Evolutionary conservation across 805 yeast species (phyloP).

Genomic region (Yarrowia bubula): DNA sequence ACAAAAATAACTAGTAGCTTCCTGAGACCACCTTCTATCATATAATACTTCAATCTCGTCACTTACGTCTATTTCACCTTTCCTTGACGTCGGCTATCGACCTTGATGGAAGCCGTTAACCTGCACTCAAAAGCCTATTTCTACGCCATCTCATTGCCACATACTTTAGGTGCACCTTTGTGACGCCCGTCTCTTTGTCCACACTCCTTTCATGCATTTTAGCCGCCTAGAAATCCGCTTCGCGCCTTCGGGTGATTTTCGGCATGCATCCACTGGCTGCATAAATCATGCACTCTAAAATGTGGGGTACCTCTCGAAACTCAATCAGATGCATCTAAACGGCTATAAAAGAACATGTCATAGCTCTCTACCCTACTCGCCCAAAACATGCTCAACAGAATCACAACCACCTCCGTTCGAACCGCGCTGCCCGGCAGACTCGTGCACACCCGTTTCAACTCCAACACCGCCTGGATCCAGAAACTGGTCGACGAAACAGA

Average conservation of each 20-base stretch:
- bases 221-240: background rate
- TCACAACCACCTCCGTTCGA: background rate
- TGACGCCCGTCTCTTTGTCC: too few species aligned
- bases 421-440: too few species aligned
- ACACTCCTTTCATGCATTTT: background rate
- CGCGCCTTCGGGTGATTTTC: conserved; percentile 5
- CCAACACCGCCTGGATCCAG: conserved; percentile 32
- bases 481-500: conserved; percentile 32
- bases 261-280: background rate
- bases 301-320: conserved; percentile 13
- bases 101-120: too few species aligned
- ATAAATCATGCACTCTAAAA: background rate
- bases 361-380: background rate
- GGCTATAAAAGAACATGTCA: background rate
- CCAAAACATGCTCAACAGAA: background rate
- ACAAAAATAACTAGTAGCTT: too few species aligned
- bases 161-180: too few species aligned
- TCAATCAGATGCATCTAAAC: background rate
- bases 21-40: too few species aligned
- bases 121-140: too few species aligned
- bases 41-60: too few species aligned
- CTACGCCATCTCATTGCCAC: background rate
- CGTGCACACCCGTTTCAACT: background rate
- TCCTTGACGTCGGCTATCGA: too few species aligned
- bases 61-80: too few species aligned